These are phyloP conservation scores for Physocladia obscura DNA, from an alignment of 192 early-diverging fungal species.

Conservation along the genomic window DNA sequence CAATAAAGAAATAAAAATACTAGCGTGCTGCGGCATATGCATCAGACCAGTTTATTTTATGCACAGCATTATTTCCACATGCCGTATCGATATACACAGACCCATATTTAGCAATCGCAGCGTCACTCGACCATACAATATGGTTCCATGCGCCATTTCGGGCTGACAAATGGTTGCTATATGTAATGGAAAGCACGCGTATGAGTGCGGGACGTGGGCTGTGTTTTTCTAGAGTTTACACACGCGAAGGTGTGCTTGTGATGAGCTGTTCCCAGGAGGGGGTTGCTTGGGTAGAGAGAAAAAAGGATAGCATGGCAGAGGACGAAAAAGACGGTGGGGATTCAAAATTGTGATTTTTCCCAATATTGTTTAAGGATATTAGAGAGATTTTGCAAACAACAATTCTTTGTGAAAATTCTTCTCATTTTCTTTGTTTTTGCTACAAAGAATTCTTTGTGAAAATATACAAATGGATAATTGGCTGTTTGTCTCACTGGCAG, in stretches of 20 bases:
- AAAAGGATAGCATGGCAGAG: background rate
- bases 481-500: too few relatives aligned
- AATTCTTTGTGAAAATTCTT: too few relatives aligned
- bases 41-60: slow-evolving; percentile 58
- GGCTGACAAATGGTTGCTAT: slow-evolving; percentile 87
- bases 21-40: slow-evolving; percentile 62
- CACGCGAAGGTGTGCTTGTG: slow-evolving; percentile 72
- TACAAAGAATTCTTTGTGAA: too few relatives aligned
- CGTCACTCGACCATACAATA: slow-evolving; percentile 46
- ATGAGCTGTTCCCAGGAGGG: slow-evolving; percentile 86
- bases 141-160: slow-evolving; percentile 88
- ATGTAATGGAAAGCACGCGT: slow-evolving; percentile 63
- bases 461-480: too few relatives aligned
- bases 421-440: too few relatives aligned
- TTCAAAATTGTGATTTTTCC: background rate
- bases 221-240: slow-evolving; percentile 75
- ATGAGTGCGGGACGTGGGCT: slow-evolving; percentile 69
- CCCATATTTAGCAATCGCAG: slow-evolving; percentile 44
- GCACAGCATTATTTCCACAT: slow-evolving; percentile 54
- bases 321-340: background rate
- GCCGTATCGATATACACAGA: slow-evolving; percentile 48
- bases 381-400: too few relatives aligned
- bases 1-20: too few relatives aligned
- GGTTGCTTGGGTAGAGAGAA: slow-evolving; percentile 40
- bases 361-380: background rate